Evolutionary conservation across 2,329 filamentous ascomycete genomes (phyloP).

Genomic region (Talaromyces sp.): DNA sequence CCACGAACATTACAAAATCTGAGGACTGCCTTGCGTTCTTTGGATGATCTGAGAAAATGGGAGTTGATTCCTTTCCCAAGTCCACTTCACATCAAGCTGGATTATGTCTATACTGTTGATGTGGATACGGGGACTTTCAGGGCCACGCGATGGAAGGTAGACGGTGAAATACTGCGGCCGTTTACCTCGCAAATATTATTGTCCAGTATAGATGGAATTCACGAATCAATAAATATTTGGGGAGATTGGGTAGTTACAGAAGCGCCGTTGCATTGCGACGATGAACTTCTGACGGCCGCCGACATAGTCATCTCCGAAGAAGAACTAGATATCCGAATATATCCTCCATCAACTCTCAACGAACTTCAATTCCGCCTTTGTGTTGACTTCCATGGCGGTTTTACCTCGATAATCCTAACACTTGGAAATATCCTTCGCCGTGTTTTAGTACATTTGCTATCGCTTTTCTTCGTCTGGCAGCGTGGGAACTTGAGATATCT

Average conservation of each 20-base stretch:
- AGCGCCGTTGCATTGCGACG: no score
- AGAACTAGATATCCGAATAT: no score
- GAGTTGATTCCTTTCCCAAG: slow-evolving; percentile 18
- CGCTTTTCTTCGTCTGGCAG: slow-evolving; percentile 19
- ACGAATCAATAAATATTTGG: no score
- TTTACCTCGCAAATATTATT: background rate
- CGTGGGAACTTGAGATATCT: slow-evolving; percentile 21
- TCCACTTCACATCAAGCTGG: slow-evolving; percentile 17
- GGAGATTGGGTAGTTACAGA: no score
- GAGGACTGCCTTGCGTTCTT: background rate
- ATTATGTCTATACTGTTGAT: slow-evolving; percentile 24
- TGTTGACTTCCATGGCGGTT: slow-evolving; percentile 20
- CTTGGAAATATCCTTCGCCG: slow-evolving; percentile 17
- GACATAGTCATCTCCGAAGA: no score
- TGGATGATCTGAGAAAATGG: slow-evolving; percentile 14
- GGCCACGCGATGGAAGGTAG: slow-evolving; percentile 12
- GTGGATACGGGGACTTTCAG: slow-evolving; percentile 16
- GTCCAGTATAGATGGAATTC: no score
- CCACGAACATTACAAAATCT: slow-evolving; percentile 5
- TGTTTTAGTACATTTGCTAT: slow-evolving; percentile 17
- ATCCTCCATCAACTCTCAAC: slow-evolving; percentile 19
- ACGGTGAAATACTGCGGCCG: background rate
- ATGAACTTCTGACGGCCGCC: no score
- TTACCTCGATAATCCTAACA: slow-evolving; percentile 21
- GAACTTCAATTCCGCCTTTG: slow-evolving; percentile 23